phyloP scores from a whole-genome alignment of 2,329 filamentous ascomycete species.

The Neospermospora avenae region DNA sequence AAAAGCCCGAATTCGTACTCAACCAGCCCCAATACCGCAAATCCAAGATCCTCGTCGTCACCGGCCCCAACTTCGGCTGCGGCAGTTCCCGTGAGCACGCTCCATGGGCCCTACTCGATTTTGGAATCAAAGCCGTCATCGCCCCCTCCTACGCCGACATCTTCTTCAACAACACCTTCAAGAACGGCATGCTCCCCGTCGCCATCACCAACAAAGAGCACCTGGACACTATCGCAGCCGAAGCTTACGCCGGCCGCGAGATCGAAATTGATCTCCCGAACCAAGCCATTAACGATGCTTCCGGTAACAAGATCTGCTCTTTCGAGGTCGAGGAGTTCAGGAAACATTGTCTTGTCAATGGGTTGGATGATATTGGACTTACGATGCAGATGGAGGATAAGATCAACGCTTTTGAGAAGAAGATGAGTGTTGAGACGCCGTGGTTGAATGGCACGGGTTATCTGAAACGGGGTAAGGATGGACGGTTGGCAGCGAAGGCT shows the following conservation, averaged over 20 bases:
- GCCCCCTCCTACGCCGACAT: slow-evolving; percentile 90
- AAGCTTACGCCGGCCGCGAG: slow-evolving; percentile 76
- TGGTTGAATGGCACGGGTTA: slow-evolving; percentile 91
- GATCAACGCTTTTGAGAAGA: slow-evolving; percentile 78
- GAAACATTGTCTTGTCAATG: slow-evolving; percentile 91
- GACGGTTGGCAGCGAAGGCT: slow-evolving; percentile 55
- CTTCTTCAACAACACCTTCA: slow-evolving; percentile 99
- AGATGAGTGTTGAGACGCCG: slow-evolving; percentile 73
- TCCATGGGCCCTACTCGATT: slow-evolving; percentile 94
- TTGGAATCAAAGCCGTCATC: slow-evolving; percentile 91
- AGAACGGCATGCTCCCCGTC: slow-evolving; percentile 97
- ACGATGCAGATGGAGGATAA: slow-evolving; percentile 91
- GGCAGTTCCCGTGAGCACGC: slow-evolving; percentile 92
- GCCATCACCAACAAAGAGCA: slow-evolving; percentile 64
- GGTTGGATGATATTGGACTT: slow-evolving; percentile 91
- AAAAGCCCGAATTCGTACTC: slow-evolving; percentile 80
- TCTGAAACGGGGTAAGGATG: slow-evolving; percentile 57
- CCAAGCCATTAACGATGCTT: slow-evolving; percentile 74
- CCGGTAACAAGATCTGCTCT: slow-evolving; percentile 68
- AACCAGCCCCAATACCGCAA: slow-evolving; percentile 84
- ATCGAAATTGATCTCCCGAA: slow-evolving; percentile 86
- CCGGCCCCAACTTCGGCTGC: slow-evolving; percentile 92
- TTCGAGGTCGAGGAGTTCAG: slow-evolving; percentile 93
- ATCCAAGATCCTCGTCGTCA: slow-evolving; percentile 86
- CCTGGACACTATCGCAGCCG: slow-evolving; percentile 68